A percentile compares a stretch with the other conserved stretches of the same genome.
These are phyloP conservation scores for Kwoniella sp. DNA, from an alignment of 768 basidiomycete species.

Conservation along the genomic window DNA sequence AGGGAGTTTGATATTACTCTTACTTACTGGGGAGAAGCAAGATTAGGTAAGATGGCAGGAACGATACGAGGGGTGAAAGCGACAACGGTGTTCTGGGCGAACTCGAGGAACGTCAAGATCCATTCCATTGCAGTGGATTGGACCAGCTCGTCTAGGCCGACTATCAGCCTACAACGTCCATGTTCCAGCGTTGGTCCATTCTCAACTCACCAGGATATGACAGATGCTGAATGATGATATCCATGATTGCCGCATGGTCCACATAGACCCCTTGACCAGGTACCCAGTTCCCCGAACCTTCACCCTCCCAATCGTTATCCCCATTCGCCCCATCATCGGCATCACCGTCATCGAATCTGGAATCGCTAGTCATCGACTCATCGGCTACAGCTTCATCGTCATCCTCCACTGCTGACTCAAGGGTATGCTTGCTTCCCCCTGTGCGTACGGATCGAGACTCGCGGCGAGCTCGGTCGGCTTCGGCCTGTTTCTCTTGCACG, in stretches of 20 bases:
- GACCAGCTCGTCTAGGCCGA: constrained; percentile 78
- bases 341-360: constrained; percentile 32
- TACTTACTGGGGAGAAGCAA: constrained; percentile 62
- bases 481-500: constrained; percentile 61
- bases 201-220: constrained; percentile 68
- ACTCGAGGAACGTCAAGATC: constrained; percentile 85
- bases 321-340: constrained; percentile 36
- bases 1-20: too few relatives aligned
- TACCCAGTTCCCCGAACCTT: constrained; percentile 66
- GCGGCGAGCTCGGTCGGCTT: constrained; percentile 27
- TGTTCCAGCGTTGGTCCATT: constrained; percentile 3
- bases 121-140: constrained; percentile 91
- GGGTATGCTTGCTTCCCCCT: constrained; percentile 50
- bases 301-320: constrained; percentile 54
- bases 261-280: constrained; percentile 92
- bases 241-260: constrained; percentile 87
- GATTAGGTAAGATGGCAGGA: constrained; percentile 87
- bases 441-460: constrained; percentile 51
- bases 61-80: constrained; percentile 92
- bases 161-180: constrained; percentile 2
- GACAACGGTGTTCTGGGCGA: constrained; percentile 88
- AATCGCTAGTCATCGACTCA: constrained; percentile 24
- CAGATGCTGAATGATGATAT: constrained; percentile 86
- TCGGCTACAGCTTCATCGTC: constrained; percentile 33
- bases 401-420: constrained; percentile 39